Conservation (phyloP, 208 protist species). For the Trypanosoma grayi region DNA sequence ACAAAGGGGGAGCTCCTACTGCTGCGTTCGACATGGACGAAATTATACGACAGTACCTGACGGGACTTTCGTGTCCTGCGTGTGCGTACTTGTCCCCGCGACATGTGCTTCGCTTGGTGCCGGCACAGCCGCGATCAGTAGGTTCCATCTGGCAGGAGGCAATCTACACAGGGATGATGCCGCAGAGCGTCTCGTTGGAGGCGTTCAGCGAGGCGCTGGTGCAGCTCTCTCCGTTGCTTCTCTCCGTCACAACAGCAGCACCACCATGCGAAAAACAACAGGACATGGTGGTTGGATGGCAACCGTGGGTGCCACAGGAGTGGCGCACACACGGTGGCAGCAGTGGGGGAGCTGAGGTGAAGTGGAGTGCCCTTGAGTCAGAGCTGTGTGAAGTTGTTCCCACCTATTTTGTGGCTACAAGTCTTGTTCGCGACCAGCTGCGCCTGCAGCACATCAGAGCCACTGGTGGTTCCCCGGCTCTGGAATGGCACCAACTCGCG, state of each 20-base stretch:
- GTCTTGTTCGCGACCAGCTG: slow-evolving; percentile 9
- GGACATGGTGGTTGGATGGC: slow-evolving; percentile 13
- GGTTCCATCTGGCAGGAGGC: slow-evolving; percentile 18
- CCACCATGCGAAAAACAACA: background rate
- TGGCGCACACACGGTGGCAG: background rate
- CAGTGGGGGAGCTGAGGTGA: background rate
- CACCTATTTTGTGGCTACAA: slow-evolving; percentile 21
- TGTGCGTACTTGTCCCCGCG: slow-evolving; percentile 7
- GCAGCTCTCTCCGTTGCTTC: slow-evolving; percentile 4
- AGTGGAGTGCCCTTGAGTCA: background rate
- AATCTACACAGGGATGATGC: slow-evolving; percentile 1
- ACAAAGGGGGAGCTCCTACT: background rate
- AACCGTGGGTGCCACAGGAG: slow-evolving; percentile 13
- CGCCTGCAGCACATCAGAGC: background rate
- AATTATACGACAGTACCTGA: slow-evolving; percentile 9
- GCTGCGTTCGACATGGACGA: slow-evolving; percentile 10
- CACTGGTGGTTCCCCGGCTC: background rate
- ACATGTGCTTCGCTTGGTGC: slow-evolving; percentile 11
- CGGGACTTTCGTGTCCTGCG: background rate
- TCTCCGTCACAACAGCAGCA: slow-evolving; percentile 2
- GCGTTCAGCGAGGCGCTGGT: slow-evolving; percentile 10
- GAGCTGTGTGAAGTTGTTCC: slow-evolving; percentile 18
- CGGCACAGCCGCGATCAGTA: background rate
- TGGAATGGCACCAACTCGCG: slow-evolving; percentile 21
- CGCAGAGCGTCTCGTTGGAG: slow-evolving; percentile 5